Evolutionary conservation across 2,329 filamentous ascomycete species (phyloP).

Genomic region (Lojkania enalia): DNA sequence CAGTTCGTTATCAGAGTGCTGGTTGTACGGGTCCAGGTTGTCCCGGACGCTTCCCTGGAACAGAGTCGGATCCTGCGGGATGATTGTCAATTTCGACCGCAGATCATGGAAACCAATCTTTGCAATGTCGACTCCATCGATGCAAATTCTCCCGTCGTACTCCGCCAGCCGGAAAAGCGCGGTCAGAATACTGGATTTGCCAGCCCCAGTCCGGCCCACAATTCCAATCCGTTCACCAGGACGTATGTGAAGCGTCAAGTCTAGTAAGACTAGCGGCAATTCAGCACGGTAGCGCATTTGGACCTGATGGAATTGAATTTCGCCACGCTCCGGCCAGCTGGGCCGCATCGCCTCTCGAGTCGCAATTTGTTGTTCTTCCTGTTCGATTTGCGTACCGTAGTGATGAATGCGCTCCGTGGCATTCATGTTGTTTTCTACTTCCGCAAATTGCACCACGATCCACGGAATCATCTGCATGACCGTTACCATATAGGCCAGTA

Average conservation of each 20-base stretch:
- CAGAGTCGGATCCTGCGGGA: slow-evolving; percentile 55
- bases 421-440: slow-evolving; percentile 9
- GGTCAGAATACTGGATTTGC: slow-evolving; percentile 87
- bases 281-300: slow-evolving; percentile 86
- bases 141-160: slow-evolving; percentile 64
- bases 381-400: slow-evolving; percentile 2
- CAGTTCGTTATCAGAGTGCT: slow-evolving; percentile 74
- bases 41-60: slow-evolving; percentile 54
- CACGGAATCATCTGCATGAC: not conserved
- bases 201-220: slow-evolving; percentile 87
- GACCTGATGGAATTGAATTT: slow-evolving; percentile 84
- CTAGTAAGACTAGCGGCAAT: slow-evolving; percentile 84
- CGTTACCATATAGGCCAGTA: not conserved
- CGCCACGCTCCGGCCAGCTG: slow-evolving; percentile 83
- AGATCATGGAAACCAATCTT: slow-evolving; percentile 44
- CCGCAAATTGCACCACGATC: not conserved
- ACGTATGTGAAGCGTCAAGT: slow-evolving; percentile 85
- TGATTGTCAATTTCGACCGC: slow-evolving; percentile 44
- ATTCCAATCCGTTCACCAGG: slow-evolving; percentile 94
- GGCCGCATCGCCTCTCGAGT: slow-evolving; percentile 64
- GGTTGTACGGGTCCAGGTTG: slow-evolving; percentile 87
- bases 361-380: not conserved
- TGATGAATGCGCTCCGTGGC: slow-evolving; percentile 6
- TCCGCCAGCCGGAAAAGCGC: slow-evolving; percentile 93
- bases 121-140: slow-evolving; percentile 53